phyloP scores from a whole-genome alignment of 2,329 filamentous ascomycete species.

The Fusarium sp. region DNA sequence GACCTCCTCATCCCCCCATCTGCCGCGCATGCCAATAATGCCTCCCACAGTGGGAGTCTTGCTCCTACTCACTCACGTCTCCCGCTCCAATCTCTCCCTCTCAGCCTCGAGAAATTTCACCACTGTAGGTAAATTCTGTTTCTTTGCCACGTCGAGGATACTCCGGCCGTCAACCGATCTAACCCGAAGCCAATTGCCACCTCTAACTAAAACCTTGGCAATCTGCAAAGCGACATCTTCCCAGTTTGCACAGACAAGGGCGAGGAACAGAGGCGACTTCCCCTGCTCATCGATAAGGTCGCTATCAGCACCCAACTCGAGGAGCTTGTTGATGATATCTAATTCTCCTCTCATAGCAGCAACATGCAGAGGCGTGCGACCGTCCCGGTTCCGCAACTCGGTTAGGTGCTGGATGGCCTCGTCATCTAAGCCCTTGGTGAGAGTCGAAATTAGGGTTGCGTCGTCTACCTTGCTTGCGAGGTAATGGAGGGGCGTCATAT shows the following conservation, averaged over 20 bases:
- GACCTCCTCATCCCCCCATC: too few species aligned
- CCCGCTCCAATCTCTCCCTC: too few species aligned
- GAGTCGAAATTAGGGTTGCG: background rate
- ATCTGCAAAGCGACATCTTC: background rate
- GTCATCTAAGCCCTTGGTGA: background rate
- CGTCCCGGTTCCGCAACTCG: background rate
- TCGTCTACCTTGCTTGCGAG: background rate
- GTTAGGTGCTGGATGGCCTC: background rate
- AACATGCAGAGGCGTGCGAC: background rate
- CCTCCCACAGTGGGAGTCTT: too few species aligned
- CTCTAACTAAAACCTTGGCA: background rate
- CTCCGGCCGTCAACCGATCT: too few species aligned
- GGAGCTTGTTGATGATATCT: background rate
- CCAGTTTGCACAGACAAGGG: fast-evolving
- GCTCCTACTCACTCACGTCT: too few species aligned
- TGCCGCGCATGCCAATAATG: too few species aligned
- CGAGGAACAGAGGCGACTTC: background rate
- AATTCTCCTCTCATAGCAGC: background rate
- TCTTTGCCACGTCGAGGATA: too few species aligned
- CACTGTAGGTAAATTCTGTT: too few species aligned
- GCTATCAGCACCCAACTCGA: background rate
- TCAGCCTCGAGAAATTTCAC: too few species aligned
- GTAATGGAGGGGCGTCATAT: background rate
- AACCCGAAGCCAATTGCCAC: too few species aligned
- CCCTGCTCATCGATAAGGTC: background rate